Evolutionary conservation across 148 eudicot species (phyloP), one percentile per base, ranked within the genome.

Genomic region (Chenopodium quinoa): DNA sequence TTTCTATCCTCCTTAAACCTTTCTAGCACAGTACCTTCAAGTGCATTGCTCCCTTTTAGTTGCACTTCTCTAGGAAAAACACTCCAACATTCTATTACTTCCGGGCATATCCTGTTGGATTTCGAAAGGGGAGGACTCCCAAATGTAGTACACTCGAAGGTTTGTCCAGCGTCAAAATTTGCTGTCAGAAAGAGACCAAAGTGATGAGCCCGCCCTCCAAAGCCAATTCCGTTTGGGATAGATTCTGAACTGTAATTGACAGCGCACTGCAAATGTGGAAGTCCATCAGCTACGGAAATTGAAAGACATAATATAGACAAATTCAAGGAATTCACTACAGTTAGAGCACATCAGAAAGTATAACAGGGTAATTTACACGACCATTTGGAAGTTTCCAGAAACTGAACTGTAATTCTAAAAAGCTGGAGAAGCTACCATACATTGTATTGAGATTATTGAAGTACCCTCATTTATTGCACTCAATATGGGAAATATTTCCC

Each of bases 61-160:
- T 88, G 91, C 70, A 80, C 86, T 79, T 79, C 90, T 73, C 88
- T 88, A 20, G 90, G 89, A 58, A 90, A 82, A 60, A 92, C 86
- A 22, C 94, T 90, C 98, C 98, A 95, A 87, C 98, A 95, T 85
- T 95, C 98, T n/a, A 95, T 95, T 76, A 91, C 88, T 81, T 95
- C 98, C 17, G 98, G 98, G 86, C 72, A 71, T 83, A 95, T 86
- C 71, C 84, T 85, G 83, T 80, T 85, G 67, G 90, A 87, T 44
- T 86, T 92, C 0, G 98, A 90, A 22, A 95, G 89, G 85, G 87
- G 64, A 23, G 98, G 94, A 86, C 91, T 95, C 27, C 96, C 93
- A 71, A 89, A 95, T 46, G 98, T 95, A 71, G 97, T 84, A 84
- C 97, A 93, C 20, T 84, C 75, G 52, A 93, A 95, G 16, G 92